These are phyloP conservation scores for Talaromyces verruculosus DNA, from an alignment of 2,329 filamentous ascomycete species.

Conservation along the genomic window DNA sequence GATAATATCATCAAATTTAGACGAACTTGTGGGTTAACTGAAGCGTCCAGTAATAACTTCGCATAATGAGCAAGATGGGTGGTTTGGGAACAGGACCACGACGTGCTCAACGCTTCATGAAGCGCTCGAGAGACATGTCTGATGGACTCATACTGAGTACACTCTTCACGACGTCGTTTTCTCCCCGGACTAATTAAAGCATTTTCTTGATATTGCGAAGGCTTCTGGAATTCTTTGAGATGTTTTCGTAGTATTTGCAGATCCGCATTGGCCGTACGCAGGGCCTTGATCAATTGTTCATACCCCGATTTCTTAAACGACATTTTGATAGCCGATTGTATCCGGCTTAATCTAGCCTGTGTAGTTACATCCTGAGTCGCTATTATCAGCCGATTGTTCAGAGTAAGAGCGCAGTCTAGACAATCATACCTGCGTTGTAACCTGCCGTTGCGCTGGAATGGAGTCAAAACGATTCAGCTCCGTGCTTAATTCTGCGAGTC, in stretches of 20 bases:
- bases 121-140: constrained; percentile 28
- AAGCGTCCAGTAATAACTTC: background rate
- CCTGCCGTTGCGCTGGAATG: background rate
- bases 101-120: background rate
- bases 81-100: constrained; percentile 1
- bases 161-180: background rate
- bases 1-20: background rate
- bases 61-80: background rate
- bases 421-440: background rate
- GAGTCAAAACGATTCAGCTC: background rate
- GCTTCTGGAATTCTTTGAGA: background rate
- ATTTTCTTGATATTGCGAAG: background rate
- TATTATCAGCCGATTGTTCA: background rate
- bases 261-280: background rate
- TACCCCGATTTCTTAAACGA: background rate
- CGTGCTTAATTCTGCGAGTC: background rate
- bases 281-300: background rate
- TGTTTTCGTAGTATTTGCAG: background rate
- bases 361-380: background rate
- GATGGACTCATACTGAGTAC: constrained; percentile 42
- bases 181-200: background rate
- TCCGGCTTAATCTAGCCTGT: background rate
- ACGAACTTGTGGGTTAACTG: background rate
- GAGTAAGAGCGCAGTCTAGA: background rate
- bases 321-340: background rate